Base-by-base conservation (phyloP, 78 protist species). In the Bigelowiella natans region DNA sequence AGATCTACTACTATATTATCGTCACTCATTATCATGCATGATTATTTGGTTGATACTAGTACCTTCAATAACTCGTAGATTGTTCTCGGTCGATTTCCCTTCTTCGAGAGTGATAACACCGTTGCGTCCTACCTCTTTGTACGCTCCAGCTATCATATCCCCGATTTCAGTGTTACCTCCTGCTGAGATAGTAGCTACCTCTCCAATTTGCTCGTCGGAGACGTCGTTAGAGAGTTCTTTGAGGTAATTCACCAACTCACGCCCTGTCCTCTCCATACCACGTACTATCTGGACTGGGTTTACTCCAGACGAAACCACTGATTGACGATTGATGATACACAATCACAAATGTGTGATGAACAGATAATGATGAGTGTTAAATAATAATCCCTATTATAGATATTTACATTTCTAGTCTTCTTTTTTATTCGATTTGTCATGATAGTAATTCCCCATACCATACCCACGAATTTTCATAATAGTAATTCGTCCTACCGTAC, bases 91-190 rank as follows among this genome's bases (percentile, higher is more conserved):
- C 7, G 98, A 96, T 95, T 97, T 97, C 88, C 99, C 99, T 83
- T 97, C 99, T 95, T 93, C 86, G 38, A 93, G 97, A 36, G 99
- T 97, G 96, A 98, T 97, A 89, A 98, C 99, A 63, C 99, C 99
- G 51, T 98, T 98, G 91, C 94, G 95, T 92, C 99, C 99, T 39
- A 98, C 99, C 88, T 91, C 88, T 93, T 98, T 96, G 97, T 97
- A 97, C 31, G 99, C 99, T n/a, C 39, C n/a, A 2, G 98, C 96
- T 73, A 98, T 96, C 73, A 98, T 92, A 90, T 93, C 39, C 36
- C 99, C 99, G 51, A 98, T 95, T 86, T 92, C 97, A n/a, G 11
- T 82, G 93, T 98, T 99, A 37, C 97, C 96, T 96, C 97, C 97
- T 85, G 99, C 99, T 2, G 99, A 97, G 95, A 98, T 97, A 73